A percentile compares a stretch with the other conserved stretches of the same genome.
Evolutionary conservation across 345 rosid species (phyloP).

Genomic region (Gossypium longicalyx): DNA sequence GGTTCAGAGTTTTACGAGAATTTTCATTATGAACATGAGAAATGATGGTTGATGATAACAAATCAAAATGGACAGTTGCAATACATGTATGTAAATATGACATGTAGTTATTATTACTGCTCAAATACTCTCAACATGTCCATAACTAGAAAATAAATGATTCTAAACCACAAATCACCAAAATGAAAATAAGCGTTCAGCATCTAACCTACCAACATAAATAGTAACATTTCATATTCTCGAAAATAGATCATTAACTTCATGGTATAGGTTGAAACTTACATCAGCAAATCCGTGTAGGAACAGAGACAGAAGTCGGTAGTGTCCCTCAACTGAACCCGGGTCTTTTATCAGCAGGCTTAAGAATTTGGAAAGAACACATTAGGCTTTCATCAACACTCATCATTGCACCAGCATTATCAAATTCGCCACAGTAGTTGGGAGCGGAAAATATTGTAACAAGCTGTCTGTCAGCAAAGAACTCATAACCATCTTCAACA

Average conservation of each 20-base stretch:
- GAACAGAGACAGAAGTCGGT: constrained; percentile 12
- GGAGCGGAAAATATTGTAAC: constrained; percentile 93
- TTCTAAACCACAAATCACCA: neutral
- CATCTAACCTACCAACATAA: neutral
- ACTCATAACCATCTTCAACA: constrained; percentile 93
- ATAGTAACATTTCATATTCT: neutral
- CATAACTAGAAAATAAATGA: neutral
- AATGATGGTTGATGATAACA: too few species aligned
- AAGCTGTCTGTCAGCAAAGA: constrained; percentile 82
- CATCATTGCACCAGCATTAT: constrained; percentile 96
- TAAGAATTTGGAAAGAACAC: constrained; percentile 91
- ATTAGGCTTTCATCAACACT: constrained; percentile 86
- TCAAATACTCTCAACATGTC: neutral
- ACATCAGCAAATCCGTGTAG: neutral
- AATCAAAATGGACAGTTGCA: too few species aligned
- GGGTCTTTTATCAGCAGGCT: constrained; percentile 59
- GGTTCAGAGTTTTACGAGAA: too few species aligned
- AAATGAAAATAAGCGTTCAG: neutral
- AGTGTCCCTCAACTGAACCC: constrained; percentile 35
- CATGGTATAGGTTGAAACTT: neutral
- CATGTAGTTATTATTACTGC: neutral
- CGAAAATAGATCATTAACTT: neutral
- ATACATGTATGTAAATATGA: too few species aligned
- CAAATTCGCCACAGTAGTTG: constrained; percentile 91
- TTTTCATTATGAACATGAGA: too few species aligned